Evolutionary conservation across 805 yeast species (phyloP).

Genomic region (Clavispora fructus): DNA sequence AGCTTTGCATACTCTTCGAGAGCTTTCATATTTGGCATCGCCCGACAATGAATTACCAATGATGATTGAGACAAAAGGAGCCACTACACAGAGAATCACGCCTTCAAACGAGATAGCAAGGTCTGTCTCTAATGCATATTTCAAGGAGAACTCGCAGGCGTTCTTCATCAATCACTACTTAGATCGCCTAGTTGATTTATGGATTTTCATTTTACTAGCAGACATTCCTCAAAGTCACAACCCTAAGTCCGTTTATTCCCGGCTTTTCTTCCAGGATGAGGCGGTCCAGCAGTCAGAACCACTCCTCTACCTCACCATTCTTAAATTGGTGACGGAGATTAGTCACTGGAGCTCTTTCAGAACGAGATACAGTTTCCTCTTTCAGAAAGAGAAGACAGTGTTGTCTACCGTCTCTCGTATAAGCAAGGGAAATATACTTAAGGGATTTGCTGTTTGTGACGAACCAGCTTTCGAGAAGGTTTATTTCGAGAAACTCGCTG

Average conservation of each 20-base stretch:
- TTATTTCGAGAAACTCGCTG: conserved; percentile 7
- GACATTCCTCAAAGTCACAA: conserved; percentile 3
- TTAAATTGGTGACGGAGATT: conserved; percentile 5
- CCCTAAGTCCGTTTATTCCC: not conserved
- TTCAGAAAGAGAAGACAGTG: not conserved
- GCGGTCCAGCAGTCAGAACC: not conserved
- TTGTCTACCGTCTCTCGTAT: not conserved
- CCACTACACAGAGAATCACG: not conserved
- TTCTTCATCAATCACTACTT: conserved; percentile 7
- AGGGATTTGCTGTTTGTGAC: not conserved
- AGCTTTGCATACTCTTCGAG: conserved; percentile 30
- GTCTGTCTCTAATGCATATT: conserved; percentile 1
- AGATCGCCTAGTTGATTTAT: conserved; percentile 11
- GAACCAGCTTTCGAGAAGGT: conserved; percentile 4
- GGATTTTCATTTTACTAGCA: conserved; percentile 11
- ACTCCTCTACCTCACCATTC: not conserved
- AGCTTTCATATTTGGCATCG: conserved; percentile 46
- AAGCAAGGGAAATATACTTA: not conserved
- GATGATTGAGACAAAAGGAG: conserved; percentile 42
- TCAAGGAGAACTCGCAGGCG: conserved; percentile 2
- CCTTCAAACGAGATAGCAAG: not conserved
- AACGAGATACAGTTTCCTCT: conserved; percentile 7
- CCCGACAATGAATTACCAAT: conserved; percentile 49
- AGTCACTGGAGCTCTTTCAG: conserved; percentile 9
- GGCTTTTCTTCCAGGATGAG: conserved; percentile 5